A percentile compares a stretch with the other conserved stretches of the same genome.
Conservation (phyloP, 2,329 filamentous ascomycete species). For the Microascus cirrosus region DNA sequence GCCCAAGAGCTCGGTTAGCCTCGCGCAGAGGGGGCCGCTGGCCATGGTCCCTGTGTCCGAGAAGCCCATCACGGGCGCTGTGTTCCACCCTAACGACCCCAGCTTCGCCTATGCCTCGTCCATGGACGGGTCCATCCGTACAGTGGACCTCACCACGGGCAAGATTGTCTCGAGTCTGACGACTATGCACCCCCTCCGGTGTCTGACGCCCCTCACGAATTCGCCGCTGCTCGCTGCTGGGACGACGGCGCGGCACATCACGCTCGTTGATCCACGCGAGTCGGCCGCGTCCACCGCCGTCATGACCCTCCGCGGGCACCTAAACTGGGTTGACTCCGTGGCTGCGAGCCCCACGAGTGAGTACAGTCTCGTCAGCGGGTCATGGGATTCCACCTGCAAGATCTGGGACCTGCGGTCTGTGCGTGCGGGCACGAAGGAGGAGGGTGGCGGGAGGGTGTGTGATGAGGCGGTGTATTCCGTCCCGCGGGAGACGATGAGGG, state of each 20-base stretch:
- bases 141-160: conserved; percentile 79
- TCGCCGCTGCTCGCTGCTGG: conserved; percentile 52
- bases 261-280: conserved; percentile 80
- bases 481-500: conserved; percentile 58
- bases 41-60: conserved; percentile 62
- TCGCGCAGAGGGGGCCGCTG: conserved; percentile 67
- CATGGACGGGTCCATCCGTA: conserved; percentile 82
- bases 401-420: conserved; percentile 85
- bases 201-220: conserved; percentile 61
- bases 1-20: conserved; percentile 23
- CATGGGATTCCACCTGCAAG: conserved; percentile 82
- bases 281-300: conserved; percentile 66
- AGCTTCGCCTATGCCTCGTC: conserved; percentile 88
- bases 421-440: conserved; percentile 45
- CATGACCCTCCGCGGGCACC: conserved; percentile 86
- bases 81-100: conserved; percentile 75
- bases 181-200: conserved; percentile 74
- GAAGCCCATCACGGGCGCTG: conserved; percentile 62
- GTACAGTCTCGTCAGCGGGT: conserved; percentile 79
- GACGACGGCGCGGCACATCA: conserved; percentile 77
- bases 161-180: conserved; percentile 70
- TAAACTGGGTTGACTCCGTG: conserved; percentile 54
- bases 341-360: conserved; percentile 49
- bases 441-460: conserved; percentile 54
- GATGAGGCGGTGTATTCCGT: conserved; percentile 61